A percentile compares a stretch with the other conserved stretches of the same genome.
Conservation (phyloP, 805 yeast species). For the Candida golubevii region DNA sequence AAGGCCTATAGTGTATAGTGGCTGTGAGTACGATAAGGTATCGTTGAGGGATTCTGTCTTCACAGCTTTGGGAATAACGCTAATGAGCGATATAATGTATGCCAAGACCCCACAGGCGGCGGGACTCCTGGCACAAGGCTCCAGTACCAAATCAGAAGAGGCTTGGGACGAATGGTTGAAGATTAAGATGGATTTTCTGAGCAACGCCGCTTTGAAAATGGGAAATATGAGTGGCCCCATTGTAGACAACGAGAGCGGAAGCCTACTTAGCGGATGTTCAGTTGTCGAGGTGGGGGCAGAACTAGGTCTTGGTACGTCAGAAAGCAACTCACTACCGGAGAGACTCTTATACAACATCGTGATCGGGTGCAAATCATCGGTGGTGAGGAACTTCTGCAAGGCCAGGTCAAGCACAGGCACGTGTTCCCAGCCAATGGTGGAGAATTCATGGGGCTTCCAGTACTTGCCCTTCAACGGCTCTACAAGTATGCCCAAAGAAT, state of each 20-base stretch:
- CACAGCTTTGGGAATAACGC: slow-evolving; percentile 59
- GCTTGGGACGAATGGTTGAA: slow-evolving; percentile 16
- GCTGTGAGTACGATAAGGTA: slow-evolving; percentile 32
- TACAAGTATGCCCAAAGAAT: slow-evolving; percentile 57
- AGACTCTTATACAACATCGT: slow-evolving; percentile 16
- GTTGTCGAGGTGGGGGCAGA: slow-evolving; percentile 8
- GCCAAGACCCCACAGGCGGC: slow-evolving; percentile 40
- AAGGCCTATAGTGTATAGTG: slow-evolving; percentile 61
- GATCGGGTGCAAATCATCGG: slow-evolving; percentile 18
- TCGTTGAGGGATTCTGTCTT: slow-evolving; percentile 16
- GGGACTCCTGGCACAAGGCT: slow-evolving; percentile 10
- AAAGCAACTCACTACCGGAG: slow-evolving; percentile 5
- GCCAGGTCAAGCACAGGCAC: slow-evolving; percentile 29
- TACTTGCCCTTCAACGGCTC: slow-evolving; percentile 32
- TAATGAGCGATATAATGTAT: slow-evolving; percentile 56
- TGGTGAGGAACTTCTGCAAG: slow-evolving; percentile 20
- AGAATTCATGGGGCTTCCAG: slow-evolving; percentile 41
- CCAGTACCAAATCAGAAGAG: slow-evolving; percentile 8
- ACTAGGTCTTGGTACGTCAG: slow-evolving; percentile 12
- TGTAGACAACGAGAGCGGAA: slow-evolving; percentile 42
- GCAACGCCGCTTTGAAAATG: slow-evolving; percentile 58
- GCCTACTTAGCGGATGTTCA: slow-evolving; percentile 41
- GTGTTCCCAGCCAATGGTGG: slow-evolving; percentile 43
- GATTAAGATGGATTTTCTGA: slow-evolving; percentile 51
- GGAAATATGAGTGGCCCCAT: slow-evolving; percentile 66